A percentile compares a stretch with the other conserved stretches of the same genome.
Evolutionary conservation across 139 green algal genomes (phyloP).

Genomic region (Tetraselmis chui): DNA sequence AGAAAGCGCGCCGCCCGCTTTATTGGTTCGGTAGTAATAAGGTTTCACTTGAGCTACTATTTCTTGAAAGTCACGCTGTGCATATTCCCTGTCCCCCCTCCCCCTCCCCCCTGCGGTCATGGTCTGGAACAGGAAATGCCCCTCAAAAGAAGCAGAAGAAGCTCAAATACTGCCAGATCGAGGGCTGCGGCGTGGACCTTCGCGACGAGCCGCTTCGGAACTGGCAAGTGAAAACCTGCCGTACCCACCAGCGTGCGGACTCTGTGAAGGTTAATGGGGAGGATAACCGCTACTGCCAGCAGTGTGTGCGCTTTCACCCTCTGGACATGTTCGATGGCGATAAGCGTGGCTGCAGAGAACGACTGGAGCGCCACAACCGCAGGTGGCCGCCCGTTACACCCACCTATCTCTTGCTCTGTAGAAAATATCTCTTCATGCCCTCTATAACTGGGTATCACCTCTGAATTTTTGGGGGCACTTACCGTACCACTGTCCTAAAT

Average conservation of each 20-base stretch:
- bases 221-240: neutral
- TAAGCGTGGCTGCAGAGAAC: neutral
- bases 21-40: no score
- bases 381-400: neutral
- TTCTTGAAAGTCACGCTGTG: no score
- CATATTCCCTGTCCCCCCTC: no score
- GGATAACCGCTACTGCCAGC: neutral
- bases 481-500: neutral
- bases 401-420: neutral
- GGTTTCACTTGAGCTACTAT: no score
- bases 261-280: neutral
- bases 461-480: neutral
- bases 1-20: no score
- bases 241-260: neutral
- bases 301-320: neutral
- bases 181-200: neutral
- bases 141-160: neutral
- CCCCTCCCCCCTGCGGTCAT: no score
- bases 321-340: neutral
- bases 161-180: neutral
- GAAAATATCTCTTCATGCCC: neutral
- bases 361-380: neutral
- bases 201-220: neutral
- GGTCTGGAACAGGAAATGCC: no score
- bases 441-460: no score